A percentile compares a stretch with the other conserved stretches of the same genome.
Conservation (phyloP, 2,329 filamentous ascomycete species). For the Keithomyces neogunnii region DNA sequence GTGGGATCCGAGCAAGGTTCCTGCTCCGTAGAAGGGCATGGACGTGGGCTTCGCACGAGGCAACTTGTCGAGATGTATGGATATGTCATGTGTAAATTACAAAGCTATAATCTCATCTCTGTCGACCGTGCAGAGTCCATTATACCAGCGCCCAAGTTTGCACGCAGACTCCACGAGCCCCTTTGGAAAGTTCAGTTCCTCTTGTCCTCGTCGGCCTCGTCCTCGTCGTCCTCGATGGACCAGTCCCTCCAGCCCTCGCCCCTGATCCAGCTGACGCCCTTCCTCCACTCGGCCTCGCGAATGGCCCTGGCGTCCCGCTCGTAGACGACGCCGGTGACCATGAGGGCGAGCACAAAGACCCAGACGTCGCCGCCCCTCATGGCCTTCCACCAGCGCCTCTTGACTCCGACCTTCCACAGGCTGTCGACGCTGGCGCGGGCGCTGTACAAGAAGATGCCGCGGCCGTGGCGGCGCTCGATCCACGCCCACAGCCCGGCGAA, state of each 20-base stretch:
- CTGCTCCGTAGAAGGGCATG: slow-evolving; percentile 9
- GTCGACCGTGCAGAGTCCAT: too few species aligned
- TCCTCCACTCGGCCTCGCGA: slow-evolving; percentile 57
- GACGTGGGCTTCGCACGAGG: too few species aligned
- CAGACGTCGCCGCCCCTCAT: slow-evolving; percentile 76
- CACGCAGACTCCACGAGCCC: neutral
- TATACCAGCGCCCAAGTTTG: too few species aligned
- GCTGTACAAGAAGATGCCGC: slow-evolving; percentile 69
- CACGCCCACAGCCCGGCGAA: slow-evolving; percentile 80
- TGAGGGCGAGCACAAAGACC: slow-evolving; percentile 72
- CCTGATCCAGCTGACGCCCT: slow-evolving; percentile 63
- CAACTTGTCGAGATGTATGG: too few species aligned
- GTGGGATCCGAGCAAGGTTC: slow-evolving; percentile 14
- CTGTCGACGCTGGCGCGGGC: slow-evolving; percentile 72
- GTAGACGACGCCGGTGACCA: slow-evolving; percentile 69
- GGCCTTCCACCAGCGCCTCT: slow-evolving; percentile 80
- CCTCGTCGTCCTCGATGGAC: slow-evolving; percentile 36
- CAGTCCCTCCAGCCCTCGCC: slow-evolving; percentile 72
- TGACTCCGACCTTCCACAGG: slow-evolving; percentile 88
- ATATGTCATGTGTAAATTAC: too few species aligned
- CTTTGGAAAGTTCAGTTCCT: slow-evolving; percentile 8
- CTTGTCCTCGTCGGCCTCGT: slow-evolving; percentile 14
- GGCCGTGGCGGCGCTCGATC: slow-evolving; percentile 56
- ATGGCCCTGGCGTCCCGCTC: slow-evolving; percentile 63
- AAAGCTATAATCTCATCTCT: too few species aligned